Base-by-base conservation (phyloP, 306 rosid species). In the Medicago arabica region DNA sequence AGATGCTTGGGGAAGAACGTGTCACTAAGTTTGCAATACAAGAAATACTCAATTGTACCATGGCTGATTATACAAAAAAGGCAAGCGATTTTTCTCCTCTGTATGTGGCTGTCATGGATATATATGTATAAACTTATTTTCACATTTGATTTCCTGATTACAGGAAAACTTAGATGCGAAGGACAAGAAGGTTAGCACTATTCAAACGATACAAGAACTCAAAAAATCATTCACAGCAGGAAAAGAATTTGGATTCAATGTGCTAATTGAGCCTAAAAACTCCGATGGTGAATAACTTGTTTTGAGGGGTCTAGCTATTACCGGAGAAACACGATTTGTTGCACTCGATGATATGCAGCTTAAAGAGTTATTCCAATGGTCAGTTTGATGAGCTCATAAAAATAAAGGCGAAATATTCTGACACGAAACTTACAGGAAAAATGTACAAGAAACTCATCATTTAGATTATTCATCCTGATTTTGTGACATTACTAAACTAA, bases 81-180 rank as follows among this genome's bases (percentile, higher is more conserved):
- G 97, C 67, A 80, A 86, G 89, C 81, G 28, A 31, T 38, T 43
- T 11, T 75, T 68, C 60, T 47, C 46, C 31, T 72, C 21, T 16
- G 1, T 54, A 10, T 84, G 23, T 73, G 55, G 13, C 55, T 64
- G 13, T 69, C 77, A 49, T 18, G 14, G 16, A 15, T 44, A 58
- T 23, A 58, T 36, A 58, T 23, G 53, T 25, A 40, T 59, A 36
- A 57, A 41, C 50, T 53, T 60, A 57, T 38, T 69, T 25, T n/a
- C 54, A 34, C 18, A 28, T 73, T 6, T 69, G 17, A 73, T 57
- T 69, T 51, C 43, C 28, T 67, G 34, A 80, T 70, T 41, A 69
- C 92, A 89, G 98, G 96, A 91, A 86, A 88, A 89, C 72, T 44
- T 93, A 75, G 87, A 85, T 36, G 92, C 86, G 70, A 84, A 91